phyloP scores from a whole-genome alignment of 352 stramenopile species.

The Globisporangium okanoganense region DNA sequence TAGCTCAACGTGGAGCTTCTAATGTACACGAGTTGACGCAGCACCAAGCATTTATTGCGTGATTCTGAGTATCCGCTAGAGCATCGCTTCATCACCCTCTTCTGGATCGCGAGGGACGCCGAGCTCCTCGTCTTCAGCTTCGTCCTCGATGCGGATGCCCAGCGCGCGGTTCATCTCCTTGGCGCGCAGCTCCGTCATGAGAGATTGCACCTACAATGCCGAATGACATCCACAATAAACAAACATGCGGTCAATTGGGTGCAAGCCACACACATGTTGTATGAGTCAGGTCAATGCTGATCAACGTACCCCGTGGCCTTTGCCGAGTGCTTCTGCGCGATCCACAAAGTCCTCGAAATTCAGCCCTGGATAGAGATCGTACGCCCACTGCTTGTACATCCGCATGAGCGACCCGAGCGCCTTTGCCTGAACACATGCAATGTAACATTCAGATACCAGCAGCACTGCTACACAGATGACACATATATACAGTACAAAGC shows the following conservation, averaged over 20 bases:
- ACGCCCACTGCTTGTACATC: slow-evolving; percentile 87
- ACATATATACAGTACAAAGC: slow-evolving; percentile 4
- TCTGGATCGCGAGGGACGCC: slow-evolving; percentile 7
- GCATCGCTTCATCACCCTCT: slow-evolving; percentile 39
- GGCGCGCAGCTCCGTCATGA: slow-evolving; percentile 53
- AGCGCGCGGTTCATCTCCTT: slow-evolving; percentile 47
- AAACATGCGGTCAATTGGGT: not conserved
- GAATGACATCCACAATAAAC: not conserved
- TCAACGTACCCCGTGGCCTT: slow-evolving; percentile 31
- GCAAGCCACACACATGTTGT: not conserved
- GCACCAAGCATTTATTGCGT: not conserved
- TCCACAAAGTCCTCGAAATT: slow-evolving; percentile 84
- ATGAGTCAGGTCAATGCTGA: not conserved
- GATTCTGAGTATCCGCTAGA: slow-evolving; percentile 11
- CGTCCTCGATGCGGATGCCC: slow-evolving; percentile 13
- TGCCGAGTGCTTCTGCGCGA: slow-evolving; percentile 50
- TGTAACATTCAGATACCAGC: not conserved
- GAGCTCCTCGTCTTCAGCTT: slow-evolving; percentile 9
- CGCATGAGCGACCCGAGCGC: slow-evolving; percentile 60
- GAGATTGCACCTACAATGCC: slow-evolving; percentile 37
- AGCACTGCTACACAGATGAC: not conserved
- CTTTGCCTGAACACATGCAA: slow-evolving; percentile 27
- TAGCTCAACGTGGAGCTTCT: not conserved
- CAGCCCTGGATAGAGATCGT: slow-evolving; percentile 75
- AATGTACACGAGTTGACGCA: slow-evolving; percentile 9